A percentile compares a stretch with the other conserved stretches of the same genome.
phyloP scores from a whole-genome alignment of 2,329 filamentous ascomycete species.

The Keithomyces neogunnii region DNA sequence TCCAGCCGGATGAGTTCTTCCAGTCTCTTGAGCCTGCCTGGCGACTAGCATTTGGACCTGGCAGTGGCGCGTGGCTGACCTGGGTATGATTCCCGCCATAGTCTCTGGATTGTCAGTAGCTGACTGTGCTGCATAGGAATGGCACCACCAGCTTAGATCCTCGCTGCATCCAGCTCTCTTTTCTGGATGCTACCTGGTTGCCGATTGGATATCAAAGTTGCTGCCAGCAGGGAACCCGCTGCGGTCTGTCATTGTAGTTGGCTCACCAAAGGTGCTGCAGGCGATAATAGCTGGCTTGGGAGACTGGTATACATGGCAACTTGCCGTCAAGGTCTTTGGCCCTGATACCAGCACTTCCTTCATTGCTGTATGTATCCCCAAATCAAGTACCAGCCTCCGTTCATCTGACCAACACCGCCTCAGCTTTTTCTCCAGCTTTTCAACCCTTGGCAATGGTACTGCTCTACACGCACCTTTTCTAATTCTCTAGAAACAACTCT shows the following conservation, averaged over 20 bases:
- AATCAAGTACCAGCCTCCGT: neutral
- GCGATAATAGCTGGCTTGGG: constrained; percentile 66
- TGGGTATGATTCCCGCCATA: constrained; percentile 57
- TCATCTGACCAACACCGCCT: neutral
- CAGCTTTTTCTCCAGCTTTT: constrained; percentile 29
- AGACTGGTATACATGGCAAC: constrained; percentile 83
- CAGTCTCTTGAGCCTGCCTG: constrained; percentile 93
- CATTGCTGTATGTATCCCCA: constrained; percentile 49
- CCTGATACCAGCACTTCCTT: constrained; percentile 52
- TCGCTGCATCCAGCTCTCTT: constrained; percentile 89
- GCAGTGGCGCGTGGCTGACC: constrained; percentile 83
- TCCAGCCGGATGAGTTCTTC: constrained; percentile 97
- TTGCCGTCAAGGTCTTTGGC: constrained; percentile 69
- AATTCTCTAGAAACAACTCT: constrained; percentile 90
- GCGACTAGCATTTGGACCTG: constrained; percentile 70
- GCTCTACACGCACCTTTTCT: constrained; percentile 84
- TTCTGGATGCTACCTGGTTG: constrained; percentile 60
- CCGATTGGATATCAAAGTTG: constrained; percentile 46
- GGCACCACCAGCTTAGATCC: constrained; percentile 77
- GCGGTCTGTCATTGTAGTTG: constrained; percentile 59
- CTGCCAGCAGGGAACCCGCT: constrained; percentile 45
- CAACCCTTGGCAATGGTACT: constrained; percentile 87
- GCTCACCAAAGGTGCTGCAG: constrained; percentile 67
- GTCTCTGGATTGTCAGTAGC: too few species aligned
- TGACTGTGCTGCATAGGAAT: constrained; percentile 57